Percentiles rank a stretch among this genome's conserved stretches.
Evolutionary conservation across 331 rosid genomes (phyloP).

Genomic region (Spiraea crenata): DNA sequence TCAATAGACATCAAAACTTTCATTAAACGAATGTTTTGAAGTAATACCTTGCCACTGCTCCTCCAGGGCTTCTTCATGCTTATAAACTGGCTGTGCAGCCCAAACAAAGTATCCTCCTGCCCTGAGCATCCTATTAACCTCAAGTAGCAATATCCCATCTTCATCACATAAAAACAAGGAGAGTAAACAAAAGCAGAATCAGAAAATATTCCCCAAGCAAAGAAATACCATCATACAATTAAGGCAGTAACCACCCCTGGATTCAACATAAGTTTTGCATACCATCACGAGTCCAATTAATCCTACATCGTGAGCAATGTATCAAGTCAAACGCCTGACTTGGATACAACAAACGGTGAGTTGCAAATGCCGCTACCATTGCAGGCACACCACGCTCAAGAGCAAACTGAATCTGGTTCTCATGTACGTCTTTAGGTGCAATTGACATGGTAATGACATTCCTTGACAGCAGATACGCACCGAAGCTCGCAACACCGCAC

Average conservation of each 20-base stretch:
- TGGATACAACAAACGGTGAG: slow-evolving; percentile 78
- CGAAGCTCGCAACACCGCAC: slow-evolving; percentile 97
- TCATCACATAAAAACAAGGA: slow-evolving; percentile 33
- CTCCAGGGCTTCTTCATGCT: slow-evolving; percentile 81
- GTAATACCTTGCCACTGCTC: slow-evolving; percentile 88
- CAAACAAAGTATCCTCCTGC: slow-evolving; percentile 97
- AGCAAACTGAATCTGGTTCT: slow-evolving; percentile 96
- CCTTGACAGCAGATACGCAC: slow-evolving; percentile 75
- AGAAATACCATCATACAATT: neutral
- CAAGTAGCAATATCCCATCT: slow-evolving; percentile 92
- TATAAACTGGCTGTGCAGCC: slow-evolving; percentile 98
- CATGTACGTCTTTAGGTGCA: slow-evolving; percentile 97
- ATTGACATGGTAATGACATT: slow-evolving; percentile 81
- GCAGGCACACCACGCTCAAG: slow-evolving; percentile 99
- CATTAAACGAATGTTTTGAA: neutral
- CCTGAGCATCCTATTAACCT: slow-evolving; percentile 88
- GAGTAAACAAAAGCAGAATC: slow-evolving; percentile 5
- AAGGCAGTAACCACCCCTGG: neutral
- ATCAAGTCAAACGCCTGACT: slow-evolving; percentile 96
- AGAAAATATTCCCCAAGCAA: slow-evolving; percentile 16
- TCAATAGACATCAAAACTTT: neutral
- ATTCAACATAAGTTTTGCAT: slow-evolving; percentile 19
- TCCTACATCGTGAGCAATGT: slow-evolving; percentile 95
- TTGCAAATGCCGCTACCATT: slow-evolving; percentile 86
- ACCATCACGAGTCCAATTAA: slow-evolving; percentile 96